phyloP scores from a whole-genome alignment of 2,329 filamentous ascomycete species.

The Phialophora macrospora region DNA sequence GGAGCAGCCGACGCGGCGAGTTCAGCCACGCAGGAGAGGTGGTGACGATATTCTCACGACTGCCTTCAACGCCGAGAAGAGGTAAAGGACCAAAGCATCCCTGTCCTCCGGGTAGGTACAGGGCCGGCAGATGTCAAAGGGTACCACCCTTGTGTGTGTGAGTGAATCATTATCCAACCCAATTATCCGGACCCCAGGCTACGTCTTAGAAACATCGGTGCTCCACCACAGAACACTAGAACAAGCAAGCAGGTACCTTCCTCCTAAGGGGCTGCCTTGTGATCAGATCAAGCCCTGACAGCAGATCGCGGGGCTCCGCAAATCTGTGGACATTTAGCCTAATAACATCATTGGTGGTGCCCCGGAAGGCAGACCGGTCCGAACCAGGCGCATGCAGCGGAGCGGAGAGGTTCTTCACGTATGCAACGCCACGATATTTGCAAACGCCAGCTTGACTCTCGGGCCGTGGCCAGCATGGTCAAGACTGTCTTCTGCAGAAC shows the following conservation, averaged over 20 bases:
- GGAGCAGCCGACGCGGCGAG: background rate
- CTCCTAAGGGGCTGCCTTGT: background rate
- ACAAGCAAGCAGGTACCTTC: constrained; percentile 2
- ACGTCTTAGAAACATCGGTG: background rate
- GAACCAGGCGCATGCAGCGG: constrained; percentile 14
- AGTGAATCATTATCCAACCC: background rate
- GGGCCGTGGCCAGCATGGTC: background rate
- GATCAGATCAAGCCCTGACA: constrained; percentile 3
- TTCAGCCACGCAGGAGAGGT: background rate
- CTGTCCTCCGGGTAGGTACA: background rate
- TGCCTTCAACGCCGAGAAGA: background rate
- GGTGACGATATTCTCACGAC: background rate
- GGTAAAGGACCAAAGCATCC: background rate
- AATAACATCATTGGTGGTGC: constrained; percentile 6
- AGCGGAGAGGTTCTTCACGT: background rate
- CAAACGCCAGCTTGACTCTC: background rate
- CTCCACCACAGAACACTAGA: background rate
- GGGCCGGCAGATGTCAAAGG: background rate
- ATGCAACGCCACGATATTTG: background rate
- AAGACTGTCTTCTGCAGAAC: background rate
- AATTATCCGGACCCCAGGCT: constrained; percentile 7
- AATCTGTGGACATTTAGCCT: constrained; percentile 8
- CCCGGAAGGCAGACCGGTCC: constrained; percentile 1
- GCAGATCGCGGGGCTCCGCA: constrained; percentile 10
- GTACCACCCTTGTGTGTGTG: background rate